Evolutionary conservation across 768 basidiomycete species (phyloP).

Genomic region (Russula dissimulans): DNA sequence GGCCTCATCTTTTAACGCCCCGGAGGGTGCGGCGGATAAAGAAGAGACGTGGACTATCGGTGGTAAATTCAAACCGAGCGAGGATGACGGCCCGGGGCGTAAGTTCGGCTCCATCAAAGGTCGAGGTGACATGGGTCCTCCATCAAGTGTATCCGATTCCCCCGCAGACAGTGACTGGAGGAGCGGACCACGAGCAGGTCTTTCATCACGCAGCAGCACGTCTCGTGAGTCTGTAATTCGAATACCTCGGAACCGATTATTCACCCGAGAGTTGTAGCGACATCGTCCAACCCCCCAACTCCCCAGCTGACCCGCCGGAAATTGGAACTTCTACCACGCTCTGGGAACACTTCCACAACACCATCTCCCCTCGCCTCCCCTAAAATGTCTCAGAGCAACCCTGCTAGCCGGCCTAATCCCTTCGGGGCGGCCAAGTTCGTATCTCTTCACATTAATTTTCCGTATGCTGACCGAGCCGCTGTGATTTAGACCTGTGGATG

Average conservation of each 20-base stretch:
- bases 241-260: neutral
- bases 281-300: slow-evolving; percentile 67
- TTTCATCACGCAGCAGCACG: slow-evolving; percentile 35
- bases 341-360: slow-evolving; percentile 52
- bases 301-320: slow-evolving; percentile 73
- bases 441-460: neutral
- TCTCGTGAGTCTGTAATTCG: slow-evolving; percentile 46
- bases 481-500: slow-evolving; percentile 68
- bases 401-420: slow-evolving; percentile 49
- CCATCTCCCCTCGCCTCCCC: slow-evolving; percentile 76
- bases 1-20: slow-evolving; percentile 45
- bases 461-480: neutral
- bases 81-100: slow-evolving; percentile 24
- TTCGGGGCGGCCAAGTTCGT: slow-evolving; percentile 80
- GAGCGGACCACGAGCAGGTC: slow-evolving; percentile 33
- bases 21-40: slow-evolving; percentile 48
- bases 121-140: slow-evolving; percentile 46
- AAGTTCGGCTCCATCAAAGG: slow-evolving; percentile 28
- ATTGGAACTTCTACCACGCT: slow-evolving; percentile 78
- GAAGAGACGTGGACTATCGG: slow-evolving; percentile 77
- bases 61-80: slow-evolving; percentile 57
- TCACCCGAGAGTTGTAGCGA: slow-evolving; percentile 36
- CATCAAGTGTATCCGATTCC: slow-evolving; percentile 31
- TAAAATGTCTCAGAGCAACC: slow-evolving; percentile 45
- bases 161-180: slow-evolving; percentile 72